Conservation (phyloP, 805 yeast genomes). For the Starmera amethionina region DNA sequence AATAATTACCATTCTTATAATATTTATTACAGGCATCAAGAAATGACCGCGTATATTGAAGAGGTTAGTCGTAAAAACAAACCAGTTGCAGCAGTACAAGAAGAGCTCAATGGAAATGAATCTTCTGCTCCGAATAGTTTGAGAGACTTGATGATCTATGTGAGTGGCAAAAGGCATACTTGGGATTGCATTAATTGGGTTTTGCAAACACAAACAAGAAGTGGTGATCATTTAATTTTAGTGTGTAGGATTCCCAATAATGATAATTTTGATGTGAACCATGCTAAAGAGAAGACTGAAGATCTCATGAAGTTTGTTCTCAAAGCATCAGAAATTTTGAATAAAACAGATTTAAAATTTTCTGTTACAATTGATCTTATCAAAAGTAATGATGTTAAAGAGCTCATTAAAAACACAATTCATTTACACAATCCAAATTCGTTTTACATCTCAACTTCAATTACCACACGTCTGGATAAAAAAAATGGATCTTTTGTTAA, state of each 20-base stretch:
- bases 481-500: conserved; percentile 3
- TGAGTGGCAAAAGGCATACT: conserved; percentile 14
- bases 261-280: neutral
- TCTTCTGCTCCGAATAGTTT: conserved; percentile 9
- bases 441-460: conserved; percentile 9
- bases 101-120: neutral
- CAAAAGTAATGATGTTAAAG: conserved; percentile 7
- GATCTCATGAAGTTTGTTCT: conserved; percentile 9
- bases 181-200: conserved; percentile 18
- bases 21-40: conserved; percentile 10
- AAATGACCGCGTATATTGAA: conserved; percentile 8
- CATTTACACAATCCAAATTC: conserved; percentile 13
- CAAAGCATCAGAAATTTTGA: conserved; percentile 4
- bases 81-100: neutral
- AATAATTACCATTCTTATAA: conserved; percentile 11
- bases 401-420: conserved; percentile 9
- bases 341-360: conserved; percentile 9
- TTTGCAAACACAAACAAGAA: conserved; percentile 8
- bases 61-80: neutral
- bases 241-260: conserved; percentile 10
- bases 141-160: conserved; percentile 13
- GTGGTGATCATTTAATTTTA: conserved; percentile 17
- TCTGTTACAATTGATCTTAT: conserved; percentile 16
- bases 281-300: conserved; percentile 7
- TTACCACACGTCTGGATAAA: conserved; percentile 5